phyloP scores from a whole-genome alignment of 1,139 yeast genomes.

The Taphrina communis region DNA sequence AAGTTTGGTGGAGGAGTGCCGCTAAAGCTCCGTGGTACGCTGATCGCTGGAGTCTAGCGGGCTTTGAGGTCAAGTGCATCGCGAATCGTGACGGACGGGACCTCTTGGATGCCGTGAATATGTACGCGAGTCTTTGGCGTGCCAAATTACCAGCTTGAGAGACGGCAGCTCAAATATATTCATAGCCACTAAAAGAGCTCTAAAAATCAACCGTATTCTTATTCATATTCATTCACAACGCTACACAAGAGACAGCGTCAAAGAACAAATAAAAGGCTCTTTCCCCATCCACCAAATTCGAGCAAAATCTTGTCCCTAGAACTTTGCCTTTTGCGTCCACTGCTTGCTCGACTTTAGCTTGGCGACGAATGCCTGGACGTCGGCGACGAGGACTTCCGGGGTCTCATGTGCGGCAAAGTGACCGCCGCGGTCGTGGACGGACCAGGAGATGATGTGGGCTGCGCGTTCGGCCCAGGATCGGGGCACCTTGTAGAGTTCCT shows the following conservation, averaged over 20 bases:
- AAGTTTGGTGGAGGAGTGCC: conserved; percentile 79
- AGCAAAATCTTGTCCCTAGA: not conserved
- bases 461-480: conserved; percentile 27
- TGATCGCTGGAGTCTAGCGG: conserved; percentile 66
- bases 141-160: conserved; percentile 34
- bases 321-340: conserved; percentile 35
- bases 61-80: conserved; percentile 67
- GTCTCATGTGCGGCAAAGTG: conserved; percentile 40
- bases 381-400: conserved; percentile 38
- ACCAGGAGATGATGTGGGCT: conserved; percentile 25
- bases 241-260: not conserved
- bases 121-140: conserved; percentile 90
- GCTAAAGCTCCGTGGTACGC: conserved; percentile 79
- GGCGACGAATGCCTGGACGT: conserved; percentile 27
- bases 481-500: conserved; percentile 37
- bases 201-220: no score
- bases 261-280: no score
- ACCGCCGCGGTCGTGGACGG: conserved; percentile 35
- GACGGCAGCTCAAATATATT: not conserved
- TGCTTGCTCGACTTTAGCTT: conserved; percentile 22
- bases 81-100: conserved; percentile 13
- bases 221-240: not conserved
- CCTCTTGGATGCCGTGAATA: conserved; percentile 69
- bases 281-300: not conserved
- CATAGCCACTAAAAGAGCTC: not conserved